phyloP scores from a whole-genome alignment of 1,284 basidiomycete genomes.

The Rugosomyces carneus region DNA sequence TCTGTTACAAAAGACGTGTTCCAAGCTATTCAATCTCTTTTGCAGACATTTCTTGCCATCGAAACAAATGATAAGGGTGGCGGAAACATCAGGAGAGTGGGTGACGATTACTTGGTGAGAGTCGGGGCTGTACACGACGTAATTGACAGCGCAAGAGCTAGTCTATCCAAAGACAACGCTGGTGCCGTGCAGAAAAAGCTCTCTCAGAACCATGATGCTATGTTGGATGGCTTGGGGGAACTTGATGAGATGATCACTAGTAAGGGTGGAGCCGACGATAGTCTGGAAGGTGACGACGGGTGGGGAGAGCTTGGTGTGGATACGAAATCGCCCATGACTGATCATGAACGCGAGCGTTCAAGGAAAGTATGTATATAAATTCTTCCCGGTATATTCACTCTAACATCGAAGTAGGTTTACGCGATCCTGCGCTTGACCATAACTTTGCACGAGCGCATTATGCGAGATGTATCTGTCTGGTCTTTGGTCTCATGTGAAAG shows the following conservation, averaged over 20 bases:
- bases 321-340: constrained; percentile 30
- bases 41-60: constrained; percentile 30
- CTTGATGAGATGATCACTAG: constrained; percentile 49
- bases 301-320: constrained; percentile 63
- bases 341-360: constrained; percentile 40
- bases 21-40: constrained; percentile 22
- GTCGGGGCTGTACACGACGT: constrained; percentile 62
- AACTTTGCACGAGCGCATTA: constrained; percentile 58
- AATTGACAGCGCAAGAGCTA: constrained; percentile 47
- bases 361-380: constrained; percentile 38
- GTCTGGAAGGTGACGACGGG: constrained; percentile 46
- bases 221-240: constrained; percentile 60
- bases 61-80: constrained; percentile 16
- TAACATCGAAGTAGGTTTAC: constrained; percentile 39
- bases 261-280: constrained; percentile 26
- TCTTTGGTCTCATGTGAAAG: constrained; percentile 12
- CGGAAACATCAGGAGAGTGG: constrained; percentile 18
- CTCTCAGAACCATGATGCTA: constrained; percentile 46
- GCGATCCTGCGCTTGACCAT: constrained; percentile 51
- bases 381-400: constrained; percentile 1
- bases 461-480: constrained; percentile 41
- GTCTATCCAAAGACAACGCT: constrained; percentile 52
- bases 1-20: constrained; percentile 40
- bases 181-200: constrained; percentile 54
- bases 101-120: constrained; percentile 53